Base-by-base conservation (phyloP, 192 early-diverging fungal species). In the Coemansia sp. region DNA sequence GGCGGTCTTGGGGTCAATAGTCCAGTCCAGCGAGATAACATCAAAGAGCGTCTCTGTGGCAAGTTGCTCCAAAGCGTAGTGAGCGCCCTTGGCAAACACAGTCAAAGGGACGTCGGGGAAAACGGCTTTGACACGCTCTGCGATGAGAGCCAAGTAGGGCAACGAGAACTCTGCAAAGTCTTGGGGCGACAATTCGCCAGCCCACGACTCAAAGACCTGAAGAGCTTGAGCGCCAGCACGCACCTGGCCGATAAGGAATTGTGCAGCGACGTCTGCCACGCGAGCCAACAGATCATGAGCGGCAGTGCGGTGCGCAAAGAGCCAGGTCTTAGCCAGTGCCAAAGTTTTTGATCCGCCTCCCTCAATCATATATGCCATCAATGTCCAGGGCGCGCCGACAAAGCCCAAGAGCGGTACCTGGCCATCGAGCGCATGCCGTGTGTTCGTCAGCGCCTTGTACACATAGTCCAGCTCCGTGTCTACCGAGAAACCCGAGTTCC, bases 351-450 rank as follows among this genome's bases (percentile, higher is more conserved):
- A 94, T 10, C 97, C 94, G 36, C 95, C 93, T 40, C 97, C 97
- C 78, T 99, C 97, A 73, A 99, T 91, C 95, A 98, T 98, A 71
- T 99, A 99, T 9, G 94, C 93, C 92, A 98, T 93, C 50, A 99
- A 85, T 29, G 97, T 99, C 97, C 97, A 99, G 6, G 97, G 97
- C 0, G 94, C 94, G 19, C 97, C 97, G n/a, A 88, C 88, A 71
- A 99, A 99, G 15, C 97, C 97, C 75, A 95, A 88, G 70, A 99
- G 84, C 42, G 97, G 95, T 13, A 94, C 92, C 44, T 92, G 87
- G 56, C 95, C 95, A 9, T 87, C 83, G 19, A 99, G 87, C 62
- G 80, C 83, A 65, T 90, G 88, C 45, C 97, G 88, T 5, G 97
- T 96, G 83, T 96, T 87, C 20, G 94, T 95, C 65, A 99, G 91